Evolutionary conservation across 768 basidiomycete species (phyloP).

Genomic region (Trametes meyenii): DNA sequence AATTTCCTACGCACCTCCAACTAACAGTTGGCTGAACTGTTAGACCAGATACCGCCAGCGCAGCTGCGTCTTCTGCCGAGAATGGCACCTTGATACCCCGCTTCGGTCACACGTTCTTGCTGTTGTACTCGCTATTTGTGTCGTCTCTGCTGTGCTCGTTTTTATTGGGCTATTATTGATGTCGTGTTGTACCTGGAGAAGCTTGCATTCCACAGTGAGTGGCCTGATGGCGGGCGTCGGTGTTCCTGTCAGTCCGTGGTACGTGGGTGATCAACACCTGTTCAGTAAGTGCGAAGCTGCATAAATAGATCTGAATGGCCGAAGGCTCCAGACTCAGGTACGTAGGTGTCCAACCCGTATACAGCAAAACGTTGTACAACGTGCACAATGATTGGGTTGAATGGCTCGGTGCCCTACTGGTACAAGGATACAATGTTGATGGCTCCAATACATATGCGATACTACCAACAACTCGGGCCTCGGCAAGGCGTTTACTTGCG

Average conservation of each 20-base stretch:
- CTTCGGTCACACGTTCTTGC: slow-evolving; percentile 2
- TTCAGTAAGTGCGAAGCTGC: no score
- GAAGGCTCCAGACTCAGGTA: no score
- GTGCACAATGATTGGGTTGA: neutral
- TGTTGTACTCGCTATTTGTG: slow-evolving; percentile 20
- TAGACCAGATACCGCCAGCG: slow-evolving; percentile 27
- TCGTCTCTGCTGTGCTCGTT: slow-evolving; percentile 6
- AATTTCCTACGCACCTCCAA: no score
- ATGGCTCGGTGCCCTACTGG: slow-evolving; percentile 9
- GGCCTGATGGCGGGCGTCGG: neutral
- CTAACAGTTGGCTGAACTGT: neutral
- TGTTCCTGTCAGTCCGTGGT: no score
- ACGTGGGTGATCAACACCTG: no score
- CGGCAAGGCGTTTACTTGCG: slow-evolving; percentile 15
- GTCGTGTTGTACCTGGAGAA: slow-evolving; percentile 4
- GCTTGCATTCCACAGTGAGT: neutral
- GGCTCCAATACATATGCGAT: slow-evolving; percentile 11
- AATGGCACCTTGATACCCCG: neutral
- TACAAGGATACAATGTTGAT: slow-evolving; percentile 13
- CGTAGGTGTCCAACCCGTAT: neutral
- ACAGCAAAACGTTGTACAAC: neutral
- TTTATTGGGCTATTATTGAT: slow-evolving; percentile 7
- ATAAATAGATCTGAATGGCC: no score
- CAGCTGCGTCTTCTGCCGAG: slow-evolving; percentile 1
- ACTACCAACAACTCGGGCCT: neutral